A percentile compares a stretch with the other conserved stretches of the same genome.
Evolutionary conservation across 495 filamentous ascomycete genomes (phyloP).

Genomic region (Daldinia loculata): DNA sequence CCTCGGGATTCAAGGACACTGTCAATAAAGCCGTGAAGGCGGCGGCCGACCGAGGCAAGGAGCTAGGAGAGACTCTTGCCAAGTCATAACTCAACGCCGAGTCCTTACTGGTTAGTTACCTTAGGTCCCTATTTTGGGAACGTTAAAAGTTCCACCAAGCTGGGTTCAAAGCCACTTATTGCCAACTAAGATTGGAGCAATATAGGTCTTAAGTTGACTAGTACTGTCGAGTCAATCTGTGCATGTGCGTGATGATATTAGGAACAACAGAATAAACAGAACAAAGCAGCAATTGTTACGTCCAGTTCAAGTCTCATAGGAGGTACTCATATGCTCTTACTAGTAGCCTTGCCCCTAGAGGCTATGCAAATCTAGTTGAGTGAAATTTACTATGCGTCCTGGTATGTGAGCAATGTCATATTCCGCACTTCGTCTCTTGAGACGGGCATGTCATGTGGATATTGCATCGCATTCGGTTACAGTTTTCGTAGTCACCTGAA

Average conservation of each 20-base stretch:
- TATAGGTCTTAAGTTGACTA: background rate
- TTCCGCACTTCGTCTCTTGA: background rate
- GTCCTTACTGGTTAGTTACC: background rate
- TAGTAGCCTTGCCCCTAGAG: too few species aligned
- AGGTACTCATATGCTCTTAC: too few species aligned
- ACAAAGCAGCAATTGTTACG: too few species aligned
- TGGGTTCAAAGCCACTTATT: too few species aligned
- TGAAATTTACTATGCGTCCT: background rate
- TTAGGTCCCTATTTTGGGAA: background rate
- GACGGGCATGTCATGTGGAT: background rate
- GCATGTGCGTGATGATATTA: background rate
- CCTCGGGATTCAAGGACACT: conserved; percentile 42
- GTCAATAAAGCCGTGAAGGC: conserved; percentile 49
- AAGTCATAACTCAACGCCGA: conserved; percentile 6
- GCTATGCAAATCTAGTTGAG: background rate
- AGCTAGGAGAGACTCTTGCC: conserved; percentile 44
- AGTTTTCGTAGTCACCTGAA: background rate
- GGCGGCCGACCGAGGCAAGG: conserved; percentile 38
- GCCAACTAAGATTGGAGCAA: background rate
- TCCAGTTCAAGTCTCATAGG: too few species aligned
- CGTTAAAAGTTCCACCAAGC: too few species aligned
- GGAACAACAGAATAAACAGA: too few species aligned
- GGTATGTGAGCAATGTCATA: background rate
- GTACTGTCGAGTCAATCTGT: background rate
- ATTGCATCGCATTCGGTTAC: background rate